phyloP scores from a whole-genome alignment of 2,329 filamentous ascomycete species.

The Chaetomiaceae sp. region DNA sequence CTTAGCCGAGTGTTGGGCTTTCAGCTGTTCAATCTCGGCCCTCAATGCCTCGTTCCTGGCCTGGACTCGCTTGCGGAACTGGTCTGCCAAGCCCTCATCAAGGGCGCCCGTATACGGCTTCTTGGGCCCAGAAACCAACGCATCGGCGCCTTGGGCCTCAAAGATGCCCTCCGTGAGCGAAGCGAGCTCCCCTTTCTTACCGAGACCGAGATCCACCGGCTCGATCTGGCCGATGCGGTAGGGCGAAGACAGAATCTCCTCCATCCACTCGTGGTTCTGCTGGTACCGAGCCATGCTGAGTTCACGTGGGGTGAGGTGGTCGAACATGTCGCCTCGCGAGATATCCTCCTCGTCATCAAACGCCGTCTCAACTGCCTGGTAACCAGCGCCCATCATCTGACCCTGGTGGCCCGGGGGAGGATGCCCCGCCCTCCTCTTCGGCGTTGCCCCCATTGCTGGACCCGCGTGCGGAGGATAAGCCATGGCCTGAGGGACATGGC shows the following conservation, averaged over 20 bases:
- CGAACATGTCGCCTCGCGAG: constrained; percentile 81
- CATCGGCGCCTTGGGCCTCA: constrained; percentile 55
- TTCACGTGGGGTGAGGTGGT: constrained; percentile 82
- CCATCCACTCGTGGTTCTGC: constrained; percentile 99
- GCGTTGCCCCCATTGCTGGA: constrained; percentile 44
- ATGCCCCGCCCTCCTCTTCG: constrained; percentile 46
- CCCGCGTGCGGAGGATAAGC: constrained; percentile 54
- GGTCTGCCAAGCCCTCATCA: constrained; percentile 70
- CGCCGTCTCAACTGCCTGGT: constrained; percentile 35
- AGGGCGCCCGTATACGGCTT: constrained; percentile 63
- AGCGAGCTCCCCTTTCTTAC: constrained; percentile 76
- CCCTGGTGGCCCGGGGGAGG: constrained; percentile 20
- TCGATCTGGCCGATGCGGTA: constrained; percentile 82
- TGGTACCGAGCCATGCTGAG: constrained; percentile 83
- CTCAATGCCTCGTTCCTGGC: constrained; percentile 69
- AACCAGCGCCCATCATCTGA: constrained; percentile 23
- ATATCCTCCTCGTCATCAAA: constrained; percentile 90
- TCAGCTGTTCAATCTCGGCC: constrained; percentile 80
- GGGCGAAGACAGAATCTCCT: constrained; percentile 88
- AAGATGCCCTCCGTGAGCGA: constrained; percentile 82
- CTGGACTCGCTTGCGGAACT: constrained; percentile 75
- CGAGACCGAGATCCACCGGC: constrained; percentile 81
- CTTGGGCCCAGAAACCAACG: constrained; percentile 42
- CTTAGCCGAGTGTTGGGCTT: constrained; percentile 69
- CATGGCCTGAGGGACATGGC: constrained; percentile 55